These are phyloP conservation scores for Petunia axillaris DNA, from an alignment of 257 asterid species.

Conservation along the genomic window DNA sequence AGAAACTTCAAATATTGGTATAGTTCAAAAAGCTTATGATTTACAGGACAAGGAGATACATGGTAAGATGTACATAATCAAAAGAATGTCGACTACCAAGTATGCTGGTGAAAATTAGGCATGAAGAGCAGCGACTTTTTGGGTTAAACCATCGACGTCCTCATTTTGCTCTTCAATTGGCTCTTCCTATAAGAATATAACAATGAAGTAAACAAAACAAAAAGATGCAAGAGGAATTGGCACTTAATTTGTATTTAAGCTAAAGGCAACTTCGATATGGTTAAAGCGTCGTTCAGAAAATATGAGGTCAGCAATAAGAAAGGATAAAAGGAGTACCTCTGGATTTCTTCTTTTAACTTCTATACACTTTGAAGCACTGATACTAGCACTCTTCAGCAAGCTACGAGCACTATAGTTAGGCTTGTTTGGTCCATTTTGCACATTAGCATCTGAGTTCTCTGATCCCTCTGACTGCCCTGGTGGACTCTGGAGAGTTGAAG, in stretches of 20 bases:
- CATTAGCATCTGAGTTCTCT: slow-evolving; percentile 35
- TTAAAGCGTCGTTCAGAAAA: too few species aligned
- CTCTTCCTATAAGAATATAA: slow-evolving; percentile 35
- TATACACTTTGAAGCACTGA: slow-evolving; percentile 84
- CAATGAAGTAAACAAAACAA: neutral
- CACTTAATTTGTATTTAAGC: neutral
- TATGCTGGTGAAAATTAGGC: slow-evolving; percentile 30
- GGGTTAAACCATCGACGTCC: slow-evolving; percentile 40
- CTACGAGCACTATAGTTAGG: slow-evolving; percentile 71
- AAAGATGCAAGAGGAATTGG: neutral
- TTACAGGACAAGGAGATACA: slow-evolving; percentile 21
- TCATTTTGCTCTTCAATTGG: slow-evolving; percentile 43
- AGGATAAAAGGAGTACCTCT: slow-evolving; percentile 53
- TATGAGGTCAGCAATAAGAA: neutral
- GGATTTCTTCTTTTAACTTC: slow-evolving; percentile 55
- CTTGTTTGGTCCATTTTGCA: slow-evolving; percentile 46
- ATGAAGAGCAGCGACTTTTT: slow-evolving; percentile 38
- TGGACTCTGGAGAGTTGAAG: slow-evolving; percentile 64
- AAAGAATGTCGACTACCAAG: neutral
- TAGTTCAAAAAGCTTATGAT: slow-evolving; percentile 5
- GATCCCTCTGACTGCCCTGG: slow-evolving; percentile 53
- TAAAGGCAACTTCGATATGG: neutral
- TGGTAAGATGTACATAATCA: neutral
- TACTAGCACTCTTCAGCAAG: slow-evolving; percentile 93
- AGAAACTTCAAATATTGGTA: slow-evolving; percentile 11